Base-by-base conservation (phyloP, 345 rosid genomes). In the Eucalyptus marginata region DNA sequence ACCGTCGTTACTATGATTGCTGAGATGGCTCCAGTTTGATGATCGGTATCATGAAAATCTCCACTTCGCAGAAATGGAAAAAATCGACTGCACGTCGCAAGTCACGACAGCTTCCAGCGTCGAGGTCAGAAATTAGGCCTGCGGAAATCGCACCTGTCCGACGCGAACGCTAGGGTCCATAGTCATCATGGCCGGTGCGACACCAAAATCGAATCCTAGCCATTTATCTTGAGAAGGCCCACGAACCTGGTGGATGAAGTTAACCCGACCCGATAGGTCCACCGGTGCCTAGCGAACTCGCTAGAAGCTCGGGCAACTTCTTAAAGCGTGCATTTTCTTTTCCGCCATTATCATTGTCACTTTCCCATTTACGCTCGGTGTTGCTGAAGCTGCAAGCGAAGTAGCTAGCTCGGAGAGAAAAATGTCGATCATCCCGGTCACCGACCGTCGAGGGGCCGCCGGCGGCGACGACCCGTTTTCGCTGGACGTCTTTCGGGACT, bases 351-450 rank as follows among this genome's bases (percentile, higher is more conserved):
- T 76, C 47, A 2, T 10, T 4, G 0, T 20, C 8, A 2, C 84
- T 76, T 76, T 76, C 15, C 47, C 84, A 0, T 76, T 20, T 20
- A 24, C 40, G 0, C 25, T 76, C 50, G 4, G 27, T 15, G 44
- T 33, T 54, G 29, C 68, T 14, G 44, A 14, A 64, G 76, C 5
- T n/a, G 76, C 33, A n/a, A 4, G 76, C 76, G 29, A 76, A 76
- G 13, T 76, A 40, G 29, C 47, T 76, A 40, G 83, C 5, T 11
- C 9, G 24, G 47, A 11, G 47, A 36, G 47, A 2, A 40, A 40
- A 59, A 89, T 89, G 90, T 89, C 90, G 86, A 89, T 89, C 79
- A 31, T 89, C 18, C 88, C 89, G 20, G 51, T 89, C 59, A 44
- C 58, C 62, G 64, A 80, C 13, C 79, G 86, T 46, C 64, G 88